Evolutionary conservation across 805 yeast species (phyloP), one percentile per base, ranked within the genome.

Genomic region (Myxozyma mucilagina): DNA sequence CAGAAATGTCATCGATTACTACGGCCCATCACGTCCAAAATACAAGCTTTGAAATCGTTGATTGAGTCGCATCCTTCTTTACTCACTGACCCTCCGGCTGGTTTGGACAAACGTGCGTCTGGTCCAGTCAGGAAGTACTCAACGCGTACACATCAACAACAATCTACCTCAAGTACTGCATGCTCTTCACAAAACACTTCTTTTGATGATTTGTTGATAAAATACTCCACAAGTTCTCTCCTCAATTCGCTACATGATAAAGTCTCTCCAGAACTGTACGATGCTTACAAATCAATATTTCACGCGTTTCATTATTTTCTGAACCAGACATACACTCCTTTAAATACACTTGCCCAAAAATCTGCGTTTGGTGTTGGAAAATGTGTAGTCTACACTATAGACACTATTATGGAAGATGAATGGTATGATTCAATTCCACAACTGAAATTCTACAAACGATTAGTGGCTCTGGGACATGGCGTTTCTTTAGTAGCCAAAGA

Each of bases 391-490:
- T 42, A 62, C 36, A 63, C 67, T 4, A 34, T 45, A 35, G 65
- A 47, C 34, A 47, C 47, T 29, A 47, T 63, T n/a, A 16, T 49
- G 32, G 64, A 55, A n/a, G 65, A 61, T 34, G 65, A 60, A 7
- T 63, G 67, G 67, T 63, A 63, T 24, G 67, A 63, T 35, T 49
- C 47, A 34, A 14, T 58, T 16, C 55, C 45, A 14, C 60, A 54
- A 29, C 43, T 57, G 14, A 42, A 51, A n/a, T 34, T 38, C 31
- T 63, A 63, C 38, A 60, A 61, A 45, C 52, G 67, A 18, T 59
- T n/a, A 44, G 43, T 61, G n/a, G 65, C 60, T 10, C 36, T 61
- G 10, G 67, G 67, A 4, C 67, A 63, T 29, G 67, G 67, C 11
- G 58, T 34, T 2, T 53, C 65, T 50, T 54, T 63, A 9, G 53